Percentiles rank a stretch among this genome's conserved stretches.
Conservation (phyloP, 441 rosid genomes). For the Mallotus repandus region DNA sequence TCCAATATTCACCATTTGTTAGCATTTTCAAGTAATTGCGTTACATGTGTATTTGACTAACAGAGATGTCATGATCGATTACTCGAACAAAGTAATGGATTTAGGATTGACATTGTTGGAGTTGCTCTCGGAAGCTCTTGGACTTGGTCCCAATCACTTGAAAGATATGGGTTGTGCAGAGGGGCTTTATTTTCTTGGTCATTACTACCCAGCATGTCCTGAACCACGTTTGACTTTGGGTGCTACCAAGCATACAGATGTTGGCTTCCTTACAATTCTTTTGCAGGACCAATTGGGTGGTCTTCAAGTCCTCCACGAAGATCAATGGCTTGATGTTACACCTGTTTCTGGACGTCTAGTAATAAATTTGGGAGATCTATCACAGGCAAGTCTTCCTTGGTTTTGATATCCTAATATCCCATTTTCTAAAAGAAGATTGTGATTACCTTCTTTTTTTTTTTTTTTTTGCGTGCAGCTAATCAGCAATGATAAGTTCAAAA, state of each 20-base stretch:
- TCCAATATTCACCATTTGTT: background rate
- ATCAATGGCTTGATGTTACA: conserved; percentile 26
- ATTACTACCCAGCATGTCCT: conserved; percentile 31
- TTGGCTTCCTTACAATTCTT: conserved; percentile 28
- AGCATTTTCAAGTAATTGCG: background rate
- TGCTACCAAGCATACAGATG: conserved; percentile 22
- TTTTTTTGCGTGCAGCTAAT: conserved; percentile 29
- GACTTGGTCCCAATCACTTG: conserved; percentile 22
- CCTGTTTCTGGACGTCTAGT: conserved; percentile 24
- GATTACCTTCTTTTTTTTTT: background rate
- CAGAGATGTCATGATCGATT: conserved; percentile 15
- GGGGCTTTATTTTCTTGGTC: conserved; percentile 19
- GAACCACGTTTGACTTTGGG: conserved; percentile 28
- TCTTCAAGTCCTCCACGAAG: conserved; percentile 23
- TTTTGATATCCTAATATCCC: too few relatives aligned
- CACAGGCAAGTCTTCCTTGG: background rate
- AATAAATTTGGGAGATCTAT: conserved; percentile 9
- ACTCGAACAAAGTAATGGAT: conserved; percentile 21
- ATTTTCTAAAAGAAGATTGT: too few relatives aligned
- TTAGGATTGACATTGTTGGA: conserved; percentile 18
- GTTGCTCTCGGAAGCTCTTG: conserved; percentile 27
- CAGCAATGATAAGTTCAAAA: conserved; percentile 36
- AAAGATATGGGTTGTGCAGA: conserved; percentile 26
- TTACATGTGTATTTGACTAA: background rate
- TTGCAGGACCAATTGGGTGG: conserved; percentile 31